Conservation (phyloP, 345 rosid genomes). For the Citrus medica region DNA sequence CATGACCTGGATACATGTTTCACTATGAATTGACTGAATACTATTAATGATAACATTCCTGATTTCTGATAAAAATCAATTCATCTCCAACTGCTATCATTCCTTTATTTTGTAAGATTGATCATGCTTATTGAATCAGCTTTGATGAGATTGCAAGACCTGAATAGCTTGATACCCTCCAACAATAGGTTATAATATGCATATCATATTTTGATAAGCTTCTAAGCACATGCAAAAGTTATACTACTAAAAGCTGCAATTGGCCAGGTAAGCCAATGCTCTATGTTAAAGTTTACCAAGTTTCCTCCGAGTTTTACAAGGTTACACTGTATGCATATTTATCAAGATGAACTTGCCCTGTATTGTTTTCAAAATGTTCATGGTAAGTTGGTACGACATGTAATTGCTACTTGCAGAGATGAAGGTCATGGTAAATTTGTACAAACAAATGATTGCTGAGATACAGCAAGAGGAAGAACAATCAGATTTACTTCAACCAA, state of each 20-base stretch:
- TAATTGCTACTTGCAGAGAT: slow-evolving; percentile 17
- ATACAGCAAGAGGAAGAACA: background rate
- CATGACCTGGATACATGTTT: background rate
- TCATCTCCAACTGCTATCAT: background rate
- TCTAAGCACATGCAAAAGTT: background rate
- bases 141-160: background rate
- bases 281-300: background rate
- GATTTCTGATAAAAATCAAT: background rate
- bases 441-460: slow-evolving; percentile 20
- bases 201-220: background rate
- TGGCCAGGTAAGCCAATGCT: background rate
- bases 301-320: background rate
- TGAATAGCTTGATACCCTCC: background rate
- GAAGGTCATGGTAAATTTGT: slow-evolving; percentile 22
- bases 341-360: background rate
- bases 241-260: background rate
- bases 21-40: background rate
- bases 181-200: too few species aligned
- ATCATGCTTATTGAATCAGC: too few species aligned
- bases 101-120: background rate
- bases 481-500: background rate
- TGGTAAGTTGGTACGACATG: background rate
- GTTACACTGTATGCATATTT: background rate
- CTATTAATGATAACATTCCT: background rate
- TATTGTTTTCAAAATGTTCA: background rate